Base-by-base conservation (phyloP, 306 rosid species). In the Citrullus mucosospermus region DNA sequence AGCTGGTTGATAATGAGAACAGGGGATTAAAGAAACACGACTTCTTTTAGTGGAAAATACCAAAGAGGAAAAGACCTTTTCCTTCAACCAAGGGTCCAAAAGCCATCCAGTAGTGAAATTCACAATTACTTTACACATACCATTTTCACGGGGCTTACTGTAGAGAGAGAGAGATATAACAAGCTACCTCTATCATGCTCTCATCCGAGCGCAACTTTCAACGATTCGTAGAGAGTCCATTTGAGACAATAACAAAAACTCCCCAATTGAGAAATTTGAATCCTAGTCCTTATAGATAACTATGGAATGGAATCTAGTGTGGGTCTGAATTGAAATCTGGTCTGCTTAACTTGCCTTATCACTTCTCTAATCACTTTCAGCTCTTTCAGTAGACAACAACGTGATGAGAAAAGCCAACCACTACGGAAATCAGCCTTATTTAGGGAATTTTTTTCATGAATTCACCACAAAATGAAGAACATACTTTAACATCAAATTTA, bases 381-480 rank as follows among this genome's bases (percentile, higher is more conserved):
- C 61, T 51, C 4, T 73, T 18, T 3, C 48, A 30, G 15, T 50
- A 48, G 22, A 73, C 20, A 74, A 53, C 48, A 30, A 32, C 16
- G 8, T 4, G 78, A 56, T 16, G 28, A 32, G 46, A 74, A 53
- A 53, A 69, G 76, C 20, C 30, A 20, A 44, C 57, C 62, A 8
- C 44, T 74, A 22, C 13, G 41, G 60, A 28, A 72, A 72, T 30
- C 44, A 51, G 1, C 5, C 78, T 17, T 17, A 17, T 30, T 32
- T 2, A 48, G 57, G n/a, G 20, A 53, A 53, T 15, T 53, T 1
- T 0, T 51, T 14, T 15, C 62, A 56, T 53, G 78, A 53, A 74
- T 53, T 74, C 78, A 17, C 78, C 48, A 30, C 63, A 53, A 74
- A 74, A 74, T 74, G 32, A 74, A 74, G 62, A 53, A 53, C 48